Evolutionary conservation across 2,329 filamentous ascomycete genomes (phyloP), one percentile per base, ranked within the genome.

Genomic region (Tolypocladium album): DNA sequence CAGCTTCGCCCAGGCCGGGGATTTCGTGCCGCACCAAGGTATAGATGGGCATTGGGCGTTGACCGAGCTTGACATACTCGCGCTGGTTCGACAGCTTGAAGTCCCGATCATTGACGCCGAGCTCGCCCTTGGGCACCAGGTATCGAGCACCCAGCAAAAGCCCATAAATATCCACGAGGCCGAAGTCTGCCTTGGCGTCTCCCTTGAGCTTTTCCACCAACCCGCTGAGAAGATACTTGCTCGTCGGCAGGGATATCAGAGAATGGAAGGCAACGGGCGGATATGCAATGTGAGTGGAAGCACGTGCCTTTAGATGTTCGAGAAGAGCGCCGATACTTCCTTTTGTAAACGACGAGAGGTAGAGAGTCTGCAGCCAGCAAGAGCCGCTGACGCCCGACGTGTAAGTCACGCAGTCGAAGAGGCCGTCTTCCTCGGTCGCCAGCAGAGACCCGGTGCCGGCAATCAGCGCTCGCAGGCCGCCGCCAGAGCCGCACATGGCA

Each of bases 11-110:
- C 9, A 85, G 72, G 9, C 87, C 77, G 0, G 93, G 94, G 31
- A 99, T 97, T 72, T 99, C 94, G 69, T 99, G 94, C 9, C 94
- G 86, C 1, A 99, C 93, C 0, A 91, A 91, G 0, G 93, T 96
- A 69, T 99, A 99, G 57, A 99, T 97, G 0, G 94, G 94, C 66
- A 99, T 76, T 0, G 94, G 94, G 61, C 93, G 84, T 55, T 88
- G 83, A 1, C 94, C 94, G 62, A 88, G 82, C 58, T 89, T 84
- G 24, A 95, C 80, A 65, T 88, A 91, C 20, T 83, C 80, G 60
- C 86, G 81, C 72, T 99, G 94, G 67, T 90, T 93, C 0, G 93
- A 97, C 17, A 99, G 77, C 70, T 97, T 97, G 66, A 97, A 87
- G 72, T 97, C 92, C 61, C 79, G 77, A 43, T 89, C 84, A 60